Evolutionary conservation across 2,329 filamentous ascomycete genomes (phyloP).

Genomic region (Niveomyces coronatus): DNA sequence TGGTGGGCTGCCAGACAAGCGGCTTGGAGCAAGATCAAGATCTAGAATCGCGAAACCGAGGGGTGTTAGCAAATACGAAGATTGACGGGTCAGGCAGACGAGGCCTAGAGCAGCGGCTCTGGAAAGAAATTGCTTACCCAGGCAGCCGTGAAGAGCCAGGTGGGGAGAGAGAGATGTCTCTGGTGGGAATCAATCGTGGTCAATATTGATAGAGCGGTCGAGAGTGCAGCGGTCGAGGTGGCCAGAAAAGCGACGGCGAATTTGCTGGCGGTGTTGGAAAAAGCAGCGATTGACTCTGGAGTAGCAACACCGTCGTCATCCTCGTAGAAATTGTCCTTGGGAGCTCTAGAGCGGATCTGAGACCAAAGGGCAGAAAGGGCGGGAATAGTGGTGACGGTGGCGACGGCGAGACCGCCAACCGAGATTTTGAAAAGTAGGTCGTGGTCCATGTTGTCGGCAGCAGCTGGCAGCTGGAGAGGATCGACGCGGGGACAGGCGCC

Average conservation of each 20-base stretch:
- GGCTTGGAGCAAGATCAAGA: conserved; percentile 41
- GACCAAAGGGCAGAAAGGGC: conserved; percentile 23
- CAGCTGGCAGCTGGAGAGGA: not conserved
- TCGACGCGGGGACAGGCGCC: too few species aligned
- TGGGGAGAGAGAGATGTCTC: conserved; percentile 36
- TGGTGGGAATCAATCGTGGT: conserved; percentile 27
- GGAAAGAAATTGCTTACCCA: conserved; percentile 45
- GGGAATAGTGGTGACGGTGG: conserved; percentile 27
- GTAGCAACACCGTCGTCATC: conserved; percentile 62
- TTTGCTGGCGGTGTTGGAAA: conserved; percentile 51
- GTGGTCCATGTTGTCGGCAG: conserved; percentile 5
- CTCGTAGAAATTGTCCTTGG: conserved; percentile 45
- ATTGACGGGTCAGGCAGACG: not conserved
- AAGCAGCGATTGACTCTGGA: conserved; percentile 49
- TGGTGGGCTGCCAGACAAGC: conserved; percentile 37
- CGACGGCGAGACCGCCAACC: conserved; percentile 23
- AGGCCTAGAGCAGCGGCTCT: not conserved
- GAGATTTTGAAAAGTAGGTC: conserved; percentile 14
- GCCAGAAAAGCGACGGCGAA: conserved; percentile 43
- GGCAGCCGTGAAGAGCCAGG: conserved; percentile 48
- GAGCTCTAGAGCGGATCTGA: conserved; percentile 25
- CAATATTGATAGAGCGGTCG: conserved; percentile 46
- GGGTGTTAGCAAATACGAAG: not conserved
- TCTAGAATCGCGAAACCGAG: conserved; percentile 26
- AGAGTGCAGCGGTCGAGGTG: conserved; percentile 40